These are phyloP conservation scores for Solanum hybrid DNA, from an alignment of 305 asterid genomes.

Conservation along the genomic window DNA sequence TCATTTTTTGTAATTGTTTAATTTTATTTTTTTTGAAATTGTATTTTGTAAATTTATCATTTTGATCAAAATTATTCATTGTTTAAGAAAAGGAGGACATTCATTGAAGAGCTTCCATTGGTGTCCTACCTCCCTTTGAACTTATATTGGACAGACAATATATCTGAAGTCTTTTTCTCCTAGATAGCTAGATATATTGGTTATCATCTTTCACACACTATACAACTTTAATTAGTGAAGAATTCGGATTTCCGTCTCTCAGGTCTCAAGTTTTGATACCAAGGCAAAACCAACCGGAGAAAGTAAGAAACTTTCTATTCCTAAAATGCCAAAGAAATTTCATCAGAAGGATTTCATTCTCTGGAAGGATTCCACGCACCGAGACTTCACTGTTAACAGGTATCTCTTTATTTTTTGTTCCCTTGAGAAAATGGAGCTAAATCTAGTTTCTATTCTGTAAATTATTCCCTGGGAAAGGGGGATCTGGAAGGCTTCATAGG, in stretches of 20 bases:
- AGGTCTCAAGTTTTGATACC: slow-evolving; percentile 91
- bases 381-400: slow-evolving; percentile 96
- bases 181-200: not conserved
- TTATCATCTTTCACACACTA: not conserved
- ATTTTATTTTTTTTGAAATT: not conserved
- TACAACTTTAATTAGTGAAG: not conserved
- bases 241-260: slow-evolving; percentile 4
- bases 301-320: slow-evolving; percentile 11
- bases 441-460: not conserved
- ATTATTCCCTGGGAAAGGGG: not conserved
- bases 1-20: not conserved
- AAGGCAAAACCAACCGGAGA: slow-evolving; percentile 23
- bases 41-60: not conserved
- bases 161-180: not conserved
- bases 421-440: not conserved
- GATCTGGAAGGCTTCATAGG: not conserved
- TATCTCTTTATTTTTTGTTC: slow-evolving; percentile 13
- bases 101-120: not conserved
- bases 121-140: not conserved
- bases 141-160: not conserved
- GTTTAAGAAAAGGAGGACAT: not conserved
- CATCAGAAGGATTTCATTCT: slow-evolving; percentile 42
- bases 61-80: not conserved
- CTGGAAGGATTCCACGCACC: slow-evolving; percentile 65
- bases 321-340: slow-evolving; percentile 42